Evolutionary conservation across 495 filamentous ascomycete species (phyloP), one percentile per base, ranked within the genome.

Genomic region (Xylaria curta): DNA sequence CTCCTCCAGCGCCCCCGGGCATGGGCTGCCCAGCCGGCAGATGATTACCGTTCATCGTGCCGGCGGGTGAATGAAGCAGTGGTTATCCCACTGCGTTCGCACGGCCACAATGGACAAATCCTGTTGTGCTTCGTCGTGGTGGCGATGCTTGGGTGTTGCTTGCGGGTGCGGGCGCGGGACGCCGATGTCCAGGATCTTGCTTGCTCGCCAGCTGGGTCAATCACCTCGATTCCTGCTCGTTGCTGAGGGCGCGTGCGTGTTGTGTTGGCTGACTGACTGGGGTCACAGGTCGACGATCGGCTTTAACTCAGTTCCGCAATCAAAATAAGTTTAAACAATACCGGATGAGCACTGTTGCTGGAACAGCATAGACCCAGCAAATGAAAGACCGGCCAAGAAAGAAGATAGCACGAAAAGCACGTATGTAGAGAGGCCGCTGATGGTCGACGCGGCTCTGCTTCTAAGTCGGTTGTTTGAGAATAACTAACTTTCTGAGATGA

Each of bases 41-140:
- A 89, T 89, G 87, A 83, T 81, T 85, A 80, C 80, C 82, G 81
- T 87, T 88, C 87, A 89, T 88, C 87, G 80, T 88, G 84, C 86
- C 86, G 86, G 87, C 86, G 75, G 84, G 78, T 67, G 77, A 51
- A 76, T 73, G 72, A 71, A 78, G 80, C 84, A 83, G 84, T 81
- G 83, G 83, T 78, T 84, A 68, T 68, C 81, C 82, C 84, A 84
- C 84, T 72, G 70, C 78, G 67, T 73, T 62, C 54, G 75, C 21
- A 26, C 61, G 53, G n/a, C 33, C 47, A 54, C 65, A 21, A 40
- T 56, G 33, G 10, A 26, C 28, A 54, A 54, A 8, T 15, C 12
- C 21, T 17, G 69, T 49, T 42, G 40, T 24, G 61, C 51, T 46
- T 51, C 62, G 36, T 40, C 24, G 46, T 31, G 19, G 46, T n/a